A percentile compares a stretch with the other conserved stretches of the same genome.
These are phyloP conservation scores for Xeromyces bisporus DNA, from an alignment of 495 filamentous ascomycete species.

Conservation along the genomic window DNA sequence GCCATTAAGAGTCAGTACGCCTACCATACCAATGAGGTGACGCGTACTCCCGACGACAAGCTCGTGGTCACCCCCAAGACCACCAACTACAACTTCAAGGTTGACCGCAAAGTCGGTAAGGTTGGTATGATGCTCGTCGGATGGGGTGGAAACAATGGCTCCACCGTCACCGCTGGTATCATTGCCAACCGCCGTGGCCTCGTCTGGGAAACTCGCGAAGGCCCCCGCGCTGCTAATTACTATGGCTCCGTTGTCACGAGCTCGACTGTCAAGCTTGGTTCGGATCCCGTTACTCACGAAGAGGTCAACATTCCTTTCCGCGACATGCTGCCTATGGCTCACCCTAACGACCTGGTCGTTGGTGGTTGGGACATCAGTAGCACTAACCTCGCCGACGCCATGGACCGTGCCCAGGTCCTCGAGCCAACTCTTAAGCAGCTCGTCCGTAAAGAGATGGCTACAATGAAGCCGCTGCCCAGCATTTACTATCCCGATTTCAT, in stretches of 20 bases:
- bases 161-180: constrained; percentile 93
- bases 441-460: constrained; percentile 83
- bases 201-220: constrained; percentile 86
- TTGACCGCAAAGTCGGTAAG: constrained; percentile 84
- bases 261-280: constrained; percentile 91
- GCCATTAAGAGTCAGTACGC: constrained; percentile 91
- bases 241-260: constrained; percentile 95
- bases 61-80: constrained; percentile 75
- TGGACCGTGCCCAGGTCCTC: constrained; percentile 90
- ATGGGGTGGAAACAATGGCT: constrained; percentile 96
- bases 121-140: constrained; percentile 94
- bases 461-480: constrained; percentile 77
- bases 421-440: constrained; percentile 80
- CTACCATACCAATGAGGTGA: constrained; percentile 82
- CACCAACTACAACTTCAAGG: constrained; percentile 91
- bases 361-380: constrained; percentile 96
- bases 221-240: constrained; percentile 74
- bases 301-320: constrained; percentile 96
- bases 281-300: constrained; percentile 63
- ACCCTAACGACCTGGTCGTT: constrained; percentile 89
- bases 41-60: constrained; percentile 53
- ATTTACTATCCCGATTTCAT: constrained; percentile 99
- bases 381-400: constrained; percentile 74
- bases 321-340: constrained; percentile 87
- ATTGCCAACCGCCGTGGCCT: constrained; percentile 81